These are phyloP conservation scores for Aspergillus steynii DNA, from an alignment of 495 filamentous ascomycete genomes.

Conservation along the genomic window DNA sequence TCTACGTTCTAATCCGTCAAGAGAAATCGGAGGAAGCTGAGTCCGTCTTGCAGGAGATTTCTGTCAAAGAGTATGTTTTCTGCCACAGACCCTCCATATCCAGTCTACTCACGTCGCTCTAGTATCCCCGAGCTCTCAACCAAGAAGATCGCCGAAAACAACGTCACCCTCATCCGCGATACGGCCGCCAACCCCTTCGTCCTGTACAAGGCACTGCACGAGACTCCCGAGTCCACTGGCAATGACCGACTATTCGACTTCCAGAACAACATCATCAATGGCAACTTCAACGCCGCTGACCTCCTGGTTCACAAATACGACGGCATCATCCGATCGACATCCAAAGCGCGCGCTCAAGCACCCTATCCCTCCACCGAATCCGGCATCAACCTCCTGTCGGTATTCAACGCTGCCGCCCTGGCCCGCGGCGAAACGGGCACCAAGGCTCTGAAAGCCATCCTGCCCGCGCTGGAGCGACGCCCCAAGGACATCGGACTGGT, in stretches of 20 bases:
- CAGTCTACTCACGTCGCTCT: constrained; percentile 21
- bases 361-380: constrained; percentile 57
- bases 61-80: constrained; percentile 57
- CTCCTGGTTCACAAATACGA: constrained; percentile 77
- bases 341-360: constrained; percentile 54
- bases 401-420: constrained; percentile 78
- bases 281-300: constrained; percentile 70
- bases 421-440: constrained; percentile 63
- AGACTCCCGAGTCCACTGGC: constrained; percentile 54
- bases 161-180: constrained; percentile 62
- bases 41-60: constrained; percentile 62
- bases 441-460: constrained; percentile 68
- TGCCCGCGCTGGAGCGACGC: constrained; percentile 71
- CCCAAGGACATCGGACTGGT: constrained; percentile 83
- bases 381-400: constrained; percentile 63
- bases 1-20: constrained; percentile 72
- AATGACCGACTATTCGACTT: constrained; percentile 76
- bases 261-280: constrained; percentile 65
- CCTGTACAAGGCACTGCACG: constrained; percentile 66
- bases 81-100: background rate
- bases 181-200: constrained; percentile 72
- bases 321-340: constrained; percentile 68
- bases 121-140: constrained; percentile 81
- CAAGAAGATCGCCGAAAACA: constrained; percentile 75
- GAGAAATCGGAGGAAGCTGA: constrained; percentile 75